Evolutionary conservation across 169 alveolate species (phyloP).

Genomic region (Plasmodium sp.): DNA sequence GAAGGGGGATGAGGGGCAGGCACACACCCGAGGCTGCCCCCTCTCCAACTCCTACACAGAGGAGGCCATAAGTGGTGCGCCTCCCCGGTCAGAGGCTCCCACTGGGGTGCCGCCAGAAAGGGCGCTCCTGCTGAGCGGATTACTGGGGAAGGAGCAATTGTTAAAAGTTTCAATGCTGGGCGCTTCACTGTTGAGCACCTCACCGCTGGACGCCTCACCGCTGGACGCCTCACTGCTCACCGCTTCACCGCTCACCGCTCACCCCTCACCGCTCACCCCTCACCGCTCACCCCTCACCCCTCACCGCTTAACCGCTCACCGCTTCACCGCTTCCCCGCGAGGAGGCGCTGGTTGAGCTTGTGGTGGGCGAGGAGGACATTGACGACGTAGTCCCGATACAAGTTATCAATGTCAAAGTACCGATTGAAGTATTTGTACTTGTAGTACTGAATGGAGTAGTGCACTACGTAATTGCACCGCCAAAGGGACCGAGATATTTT

Average conservation of each 20-base stretch:
- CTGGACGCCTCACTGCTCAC: too few species aligned
- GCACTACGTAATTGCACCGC: constrained; percentile 56
- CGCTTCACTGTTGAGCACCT: too few species aligned
- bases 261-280: too few species aligned
- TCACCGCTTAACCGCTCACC: too few species aligned
- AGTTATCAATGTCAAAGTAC: constrained; percentile 54
- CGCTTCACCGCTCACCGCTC: too few species aligned
- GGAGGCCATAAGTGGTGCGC: not conserved
- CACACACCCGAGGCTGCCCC: too few species aligned
- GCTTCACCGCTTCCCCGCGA: not conserved
- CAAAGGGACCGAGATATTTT: constrained; percentile 61
- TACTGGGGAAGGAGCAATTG: not conserved
- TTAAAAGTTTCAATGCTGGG: too few species aligned
- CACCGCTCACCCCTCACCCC: too few species aligned
- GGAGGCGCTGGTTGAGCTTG: not conserved
- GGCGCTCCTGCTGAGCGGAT: not conserved
- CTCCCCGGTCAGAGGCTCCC: too few species aligned
- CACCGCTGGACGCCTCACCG: too few species aligned
- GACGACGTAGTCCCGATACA: constrained; percentile 45
- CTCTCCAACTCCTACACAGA: too few species aligned
- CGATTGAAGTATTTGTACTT: constrained; percentile 45
- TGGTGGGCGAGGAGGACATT: constrained; percentile 26
- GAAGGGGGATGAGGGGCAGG: not conserved
- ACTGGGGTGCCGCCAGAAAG: not conserved
- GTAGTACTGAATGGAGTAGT: constrained; percentile 49